A percentile compares a stretch with the other conserved stretches of the same genome.
phyloP scores from a whole-genome alignment of 2,329 filamentous ascomycete genomes.

The Colletotrichum somersetense region DNA sequence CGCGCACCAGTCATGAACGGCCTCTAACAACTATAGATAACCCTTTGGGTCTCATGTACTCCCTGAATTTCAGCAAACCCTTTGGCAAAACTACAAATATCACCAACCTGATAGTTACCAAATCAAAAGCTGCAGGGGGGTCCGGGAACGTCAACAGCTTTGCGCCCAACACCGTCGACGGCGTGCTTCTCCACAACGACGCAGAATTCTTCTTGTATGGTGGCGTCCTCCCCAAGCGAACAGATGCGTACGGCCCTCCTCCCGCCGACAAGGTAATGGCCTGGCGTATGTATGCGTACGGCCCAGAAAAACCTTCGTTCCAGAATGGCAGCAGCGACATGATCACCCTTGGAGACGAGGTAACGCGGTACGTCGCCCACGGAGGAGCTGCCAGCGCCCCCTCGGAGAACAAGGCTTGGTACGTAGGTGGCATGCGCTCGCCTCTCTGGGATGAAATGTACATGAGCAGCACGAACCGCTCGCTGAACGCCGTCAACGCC shows the following conservation, averaged over 20 bases:
- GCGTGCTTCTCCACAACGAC: slow-evolving; percentile 75
- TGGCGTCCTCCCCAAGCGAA: slow-evolving; percentile 59
- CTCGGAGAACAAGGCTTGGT: slow-evolving; percentile 79
- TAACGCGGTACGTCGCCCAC: slow-evolving; percentile 74
- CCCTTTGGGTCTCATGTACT: slow-evolving; percentile 64
- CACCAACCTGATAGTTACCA: slow-evolving; percentile 61
- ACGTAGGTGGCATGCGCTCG: slow-evolving; percentile 74
- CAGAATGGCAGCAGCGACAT: slow-evolving; percentile 49
- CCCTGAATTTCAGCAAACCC: slow-evolving; percentile 68
- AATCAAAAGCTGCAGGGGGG: slow-evolving; percentile 62
- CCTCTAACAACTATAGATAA: slow-evolving; percentile 59
- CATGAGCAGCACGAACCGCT: slow-evolving; percentile 49
- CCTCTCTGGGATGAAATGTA: slow-evolving; percentile 64
- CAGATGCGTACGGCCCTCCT: slow-evolving; percentile 54
- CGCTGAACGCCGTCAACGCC: slow-evolving; percentile 54
- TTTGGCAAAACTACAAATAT: slow-evolving; percentile 68
- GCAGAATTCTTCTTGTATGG: slow-evolving; percentile 74
- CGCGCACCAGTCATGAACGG: slow-evolving; percentile 25
- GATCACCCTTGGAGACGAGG: slow-evolving; percentile 55
- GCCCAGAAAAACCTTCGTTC: slow-evolving; percentile 52
- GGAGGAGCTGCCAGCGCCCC: slow-evolving; percentile 74
- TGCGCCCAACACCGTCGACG: slow-evolving; percentile 70
- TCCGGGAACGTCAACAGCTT: slow-evolving; percentile 65
- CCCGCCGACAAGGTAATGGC: slow-evolving; percentile 57
- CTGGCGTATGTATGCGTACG: slow-evolving; percentile 68